Evolutionary conservation across 225 moss, liverwort and hornwort genomes (phyloP).

Genomic region (Straminergon stramineum): DNA sequence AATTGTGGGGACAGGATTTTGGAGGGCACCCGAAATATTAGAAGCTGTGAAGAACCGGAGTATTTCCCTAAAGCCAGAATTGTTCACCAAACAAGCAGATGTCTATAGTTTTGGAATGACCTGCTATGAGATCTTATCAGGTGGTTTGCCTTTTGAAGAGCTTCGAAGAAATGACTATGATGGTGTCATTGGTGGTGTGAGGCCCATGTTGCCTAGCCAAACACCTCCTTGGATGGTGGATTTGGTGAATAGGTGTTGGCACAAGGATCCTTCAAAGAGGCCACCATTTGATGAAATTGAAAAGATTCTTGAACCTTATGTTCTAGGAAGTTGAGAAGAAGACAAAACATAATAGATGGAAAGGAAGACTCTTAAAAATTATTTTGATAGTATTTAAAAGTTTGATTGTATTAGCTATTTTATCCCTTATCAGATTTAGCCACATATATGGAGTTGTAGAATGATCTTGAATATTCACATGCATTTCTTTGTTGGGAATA

Average conservation of each 20-base stretch:
- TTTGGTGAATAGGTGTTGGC: neutral
- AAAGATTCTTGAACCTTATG: neutral
- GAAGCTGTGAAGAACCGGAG: neutral
- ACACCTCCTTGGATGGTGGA: neutral
- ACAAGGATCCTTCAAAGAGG: neutral
- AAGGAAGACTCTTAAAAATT: rapidly evolving
- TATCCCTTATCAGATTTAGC: neutral
- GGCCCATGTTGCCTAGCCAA: neutral
- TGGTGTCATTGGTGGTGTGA: neutral
- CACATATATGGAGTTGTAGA: no score
- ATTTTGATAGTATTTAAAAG: no score
- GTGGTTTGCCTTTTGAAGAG: neutral
- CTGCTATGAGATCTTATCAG: neutral
- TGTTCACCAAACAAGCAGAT: neutral
- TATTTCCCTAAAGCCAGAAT: neutral
- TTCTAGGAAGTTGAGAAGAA: no score
- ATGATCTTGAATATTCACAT: no score
- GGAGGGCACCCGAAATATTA: neutral
- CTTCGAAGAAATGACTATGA: neutral
- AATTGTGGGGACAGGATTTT: neutral
- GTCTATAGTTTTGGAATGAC: neutral
- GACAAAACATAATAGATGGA: no score
- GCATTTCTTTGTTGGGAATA: no score
- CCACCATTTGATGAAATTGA: neutral
- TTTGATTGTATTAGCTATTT: no score